Percentiles rank a stretch among this genome's conserved stretches.
phyloP scores from a whole-genome alignment of 192 early-diverging fungal genomes.

The Podila clonocystis region DNA sequence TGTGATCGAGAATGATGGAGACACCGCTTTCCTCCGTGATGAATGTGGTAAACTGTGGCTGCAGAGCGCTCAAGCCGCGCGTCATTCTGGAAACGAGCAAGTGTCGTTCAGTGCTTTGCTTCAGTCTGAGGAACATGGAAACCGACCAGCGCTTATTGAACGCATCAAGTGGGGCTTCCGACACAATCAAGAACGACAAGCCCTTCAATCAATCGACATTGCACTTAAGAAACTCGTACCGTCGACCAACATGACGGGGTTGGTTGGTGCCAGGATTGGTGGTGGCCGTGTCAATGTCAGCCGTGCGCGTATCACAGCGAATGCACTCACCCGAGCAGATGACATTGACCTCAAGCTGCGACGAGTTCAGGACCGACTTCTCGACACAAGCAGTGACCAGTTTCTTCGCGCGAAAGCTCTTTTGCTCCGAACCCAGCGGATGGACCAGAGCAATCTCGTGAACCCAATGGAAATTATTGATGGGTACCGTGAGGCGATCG shows the following conservation, averaged over 20 bases:
- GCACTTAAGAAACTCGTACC: slow-evolving; percentile 10
- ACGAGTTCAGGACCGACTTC: slow-evolving; percentile 13
- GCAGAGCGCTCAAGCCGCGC: slow-evolving; percentile 64
- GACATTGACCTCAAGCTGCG: slow-evolving; percentile 1
- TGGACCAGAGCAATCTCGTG: slow-evolving; percentile 62
- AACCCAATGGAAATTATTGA: slow-evolving; percentile 52
- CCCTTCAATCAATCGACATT: slow-evolving; percentile 61
- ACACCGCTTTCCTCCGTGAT: slow-evolving; percentile 1
- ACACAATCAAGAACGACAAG: slow-evolving; percentile 60
- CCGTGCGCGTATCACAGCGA: background rate
- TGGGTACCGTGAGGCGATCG: slow-evolving; percentile 40
- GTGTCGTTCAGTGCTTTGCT: slow-evolving; percentile 69
- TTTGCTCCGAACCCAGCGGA: slow-evolving; percentile 63
- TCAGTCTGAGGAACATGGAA: slow-evolving; percentile 57
- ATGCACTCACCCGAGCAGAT: background rate
- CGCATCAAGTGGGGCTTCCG: slow-evolving; percentile 68
- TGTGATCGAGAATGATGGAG: background rate
- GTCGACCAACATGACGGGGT: background rate
- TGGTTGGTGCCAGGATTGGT: background rate
- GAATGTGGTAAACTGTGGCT: slow-evolving; percentile 71
- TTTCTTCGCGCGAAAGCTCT: slow-evolving; percentile 47
- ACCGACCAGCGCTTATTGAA: slow-evolving; percentile 57
- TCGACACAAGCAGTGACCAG: slow-evolving; percentile 7
- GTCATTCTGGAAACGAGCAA: slow-evolving; percentile 66
- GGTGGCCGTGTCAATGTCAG: background rate